Percentiles rank a stretch among this genome's conserved stretches.
These are phyloP conservation scores for Iris pallida DNA, from an alignment of 116 monocot genomes.

Conservation along the genomic window DNA sequence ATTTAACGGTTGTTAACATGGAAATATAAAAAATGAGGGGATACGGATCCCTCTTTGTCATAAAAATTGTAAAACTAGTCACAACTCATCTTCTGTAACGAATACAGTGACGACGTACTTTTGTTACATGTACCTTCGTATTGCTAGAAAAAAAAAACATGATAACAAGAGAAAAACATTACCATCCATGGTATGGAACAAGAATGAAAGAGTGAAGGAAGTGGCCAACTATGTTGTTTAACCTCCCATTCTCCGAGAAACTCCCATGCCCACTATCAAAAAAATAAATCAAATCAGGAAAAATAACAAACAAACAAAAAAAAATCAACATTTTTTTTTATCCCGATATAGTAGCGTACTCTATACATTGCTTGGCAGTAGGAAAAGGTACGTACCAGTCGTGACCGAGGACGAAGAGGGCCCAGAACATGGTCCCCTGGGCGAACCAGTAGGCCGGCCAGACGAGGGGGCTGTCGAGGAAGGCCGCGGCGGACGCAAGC, in stretches of 20 bases:
- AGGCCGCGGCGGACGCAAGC: conserved; percentile 26
- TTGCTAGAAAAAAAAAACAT: too few species aligned
- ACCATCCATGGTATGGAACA: conserved; percentile 78
- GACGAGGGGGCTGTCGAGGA: conserved; percentile 19
- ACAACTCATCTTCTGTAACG: too few species aligned
- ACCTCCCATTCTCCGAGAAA: conserved; percentile 34
- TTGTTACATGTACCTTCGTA: too few species aligned
- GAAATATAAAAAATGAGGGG: too few species aligned
- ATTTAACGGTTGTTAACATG: too few species aligned
- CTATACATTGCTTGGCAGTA: background rate
- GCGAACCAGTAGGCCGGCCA: conserved; percentile 42
- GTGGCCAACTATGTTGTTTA: conserved; percentile 55
- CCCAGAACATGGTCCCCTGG: conserved; percentile 61
- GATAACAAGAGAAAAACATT: background rate
- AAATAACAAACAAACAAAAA: background rate
- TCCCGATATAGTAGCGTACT: background rate
- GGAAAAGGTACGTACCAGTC: conserved; percentile 30
- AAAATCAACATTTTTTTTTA: too few species aligned
- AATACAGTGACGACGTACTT: too few species aligned
- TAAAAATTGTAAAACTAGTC: too few species aligned
- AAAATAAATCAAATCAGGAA: conserved; percentile 6
- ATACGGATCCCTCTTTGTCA: too few species aligned
- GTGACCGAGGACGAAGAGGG: conserved; percentile 48
- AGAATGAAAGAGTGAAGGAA: conserved; percentile 61
- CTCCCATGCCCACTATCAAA: conserved; percentile 48